phyloP scores from a whole-genome alignment of 441 rosid species.

The Euphorbia celastroides region DNA sequence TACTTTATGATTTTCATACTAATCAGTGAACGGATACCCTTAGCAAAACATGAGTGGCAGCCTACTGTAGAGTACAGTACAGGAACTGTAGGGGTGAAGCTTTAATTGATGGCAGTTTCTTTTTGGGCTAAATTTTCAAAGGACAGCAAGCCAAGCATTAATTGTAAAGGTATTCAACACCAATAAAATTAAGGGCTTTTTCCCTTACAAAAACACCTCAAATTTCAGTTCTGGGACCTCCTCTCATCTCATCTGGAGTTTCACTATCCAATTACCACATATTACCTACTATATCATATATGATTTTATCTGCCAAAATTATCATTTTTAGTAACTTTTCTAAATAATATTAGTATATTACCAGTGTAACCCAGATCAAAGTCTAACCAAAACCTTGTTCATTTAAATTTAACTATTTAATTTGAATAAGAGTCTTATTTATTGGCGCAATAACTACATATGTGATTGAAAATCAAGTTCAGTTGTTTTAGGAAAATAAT shows the following conservation, averaged over 20 bases:
- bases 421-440: no score
- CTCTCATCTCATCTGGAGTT: neutral
- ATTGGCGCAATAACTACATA: no score
- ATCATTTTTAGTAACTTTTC: no score
- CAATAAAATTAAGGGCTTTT: neutral
- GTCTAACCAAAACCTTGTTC: no score
- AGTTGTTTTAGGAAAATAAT: no score
- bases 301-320: no score
- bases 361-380: no score
- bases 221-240: neutral
- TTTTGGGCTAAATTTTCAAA: neutral
- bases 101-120: neutral
- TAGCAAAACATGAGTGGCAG: conserved; percentile 2
- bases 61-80: neutral
- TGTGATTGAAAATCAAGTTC: no score
- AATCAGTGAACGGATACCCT: no score
- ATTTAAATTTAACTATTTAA: no score
- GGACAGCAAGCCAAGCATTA: neutral
- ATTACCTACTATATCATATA: neutral
- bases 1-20: no score
- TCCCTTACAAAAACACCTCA: neutral
- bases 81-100: neutral
- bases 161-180: neutral
- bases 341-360: no score
- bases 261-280: neutral